A percentile compares a stretch with the other conserved stretches of the same genome.
Evolutionary conservation across 2,329 filamentous ascomycete species (phyloP).

Genomic region (Monilinia laxa): DNA sequence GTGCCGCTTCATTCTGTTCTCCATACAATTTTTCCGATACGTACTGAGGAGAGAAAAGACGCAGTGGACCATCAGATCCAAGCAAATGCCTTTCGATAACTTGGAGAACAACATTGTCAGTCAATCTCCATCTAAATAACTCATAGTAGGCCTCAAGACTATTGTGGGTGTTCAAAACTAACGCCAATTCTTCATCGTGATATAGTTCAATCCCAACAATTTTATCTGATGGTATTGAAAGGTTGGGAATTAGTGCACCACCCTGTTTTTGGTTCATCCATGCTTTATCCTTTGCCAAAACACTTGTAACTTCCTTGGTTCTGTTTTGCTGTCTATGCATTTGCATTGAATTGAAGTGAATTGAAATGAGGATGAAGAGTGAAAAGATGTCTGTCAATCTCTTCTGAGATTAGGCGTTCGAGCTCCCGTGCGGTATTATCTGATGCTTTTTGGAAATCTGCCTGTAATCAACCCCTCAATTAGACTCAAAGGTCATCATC

Average conservation of each 20-base stretch:
- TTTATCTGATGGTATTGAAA: neutral
- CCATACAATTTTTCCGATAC: slow-evolving; percentile 26
- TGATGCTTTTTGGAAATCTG: slow-evolving; percentile 23
- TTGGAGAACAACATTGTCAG: slow-evolving; percentile 29
- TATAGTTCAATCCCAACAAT: neutral
- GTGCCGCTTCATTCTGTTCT: slow-evolving; percentile 17
- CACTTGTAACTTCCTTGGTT: slow-evolving; percentile 22
- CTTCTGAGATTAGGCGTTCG: slow-evolving; percentile 24
- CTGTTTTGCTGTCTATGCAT: slow-evolving; percentile 11
- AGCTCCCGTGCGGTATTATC: slow-evolving; percentile 26
- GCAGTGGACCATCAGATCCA: slow-evolving; percentile 25
- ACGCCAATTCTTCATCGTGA: slow-evolving; percentile 19
- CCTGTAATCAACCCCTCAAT: slow-evolving; percentile 26
- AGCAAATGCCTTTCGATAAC: slow-evolving; percentile 30
- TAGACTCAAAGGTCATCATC: slow-evolving; percentile 25
- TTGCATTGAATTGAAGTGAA: slow-evolving; percentile 10
- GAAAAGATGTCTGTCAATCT: slow-evolving; percentile 24
- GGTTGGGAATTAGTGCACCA: neutral
- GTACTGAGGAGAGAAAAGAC: slow-evolving; percentile 26
- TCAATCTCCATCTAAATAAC: slow-evolving; percentile 27
- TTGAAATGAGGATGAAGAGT: slow-evolving; percentile 26
- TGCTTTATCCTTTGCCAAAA: neutral
- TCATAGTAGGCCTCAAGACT: slow-evolving; percentile 26
- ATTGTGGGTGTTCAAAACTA: slow-evolving; percentile 22
- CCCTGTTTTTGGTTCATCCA: slow-evolving; percentile 3